These are phyloP conservation scores for Biscogniauxia marginata DNA, from an alignment of 2,329 filamentous ascomycete genomes.

Conservation along the genomic window DNA sequence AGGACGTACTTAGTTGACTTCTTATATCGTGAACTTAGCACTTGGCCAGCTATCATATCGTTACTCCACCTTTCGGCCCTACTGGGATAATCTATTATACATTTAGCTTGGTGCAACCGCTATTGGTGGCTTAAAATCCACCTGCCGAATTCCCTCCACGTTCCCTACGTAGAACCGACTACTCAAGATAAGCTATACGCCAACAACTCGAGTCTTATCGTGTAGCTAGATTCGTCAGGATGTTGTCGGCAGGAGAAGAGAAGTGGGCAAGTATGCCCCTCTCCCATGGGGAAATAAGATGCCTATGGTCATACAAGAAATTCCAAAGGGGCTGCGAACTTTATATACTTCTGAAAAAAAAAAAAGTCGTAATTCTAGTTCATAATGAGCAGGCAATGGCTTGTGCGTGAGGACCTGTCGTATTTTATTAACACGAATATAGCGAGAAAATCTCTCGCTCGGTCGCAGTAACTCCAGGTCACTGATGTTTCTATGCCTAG, in stretches of 20 bases:
- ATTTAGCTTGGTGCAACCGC: no score
- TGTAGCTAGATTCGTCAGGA: not conserved
- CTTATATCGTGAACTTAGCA: not conserved
- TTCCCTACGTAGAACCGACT: not conserved
- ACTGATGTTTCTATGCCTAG: not conserved
- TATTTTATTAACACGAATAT: slow-evolving; percentile 16
- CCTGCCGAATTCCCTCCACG: not conserved
- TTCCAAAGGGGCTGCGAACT: slow-evolving; percentile 18
- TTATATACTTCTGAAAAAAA: slow-evolving; percentile 21
- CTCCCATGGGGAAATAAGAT: slow-evolving; percentile 16
- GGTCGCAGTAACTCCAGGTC: not conserved
- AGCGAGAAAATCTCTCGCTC: not conserved
- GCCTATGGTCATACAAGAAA: slow-evolving; percentile 15
- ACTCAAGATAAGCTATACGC: not conserved
- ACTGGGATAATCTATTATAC: no score
- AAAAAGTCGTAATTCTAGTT: no score
- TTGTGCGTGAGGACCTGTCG: slow-evolving; percentile 12
- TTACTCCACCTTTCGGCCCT: not conserved
- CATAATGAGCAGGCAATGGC: slow-evolving; percentile 3
- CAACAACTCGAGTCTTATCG: not conserved
- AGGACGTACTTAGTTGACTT: not conserved
- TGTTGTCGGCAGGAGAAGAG: slow-evolving; percentile 22
- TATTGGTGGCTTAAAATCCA: not conserved
- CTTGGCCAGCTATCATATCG: not conserved
- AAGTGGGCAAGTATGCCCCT: slow-evolving; percentile 16